Percentiles rank a stretch among this genome's conserved stretches.
phyloP scores from a whole-genome alignment of 805 yeast genomes.

The Lachancea cidri region DNA sequence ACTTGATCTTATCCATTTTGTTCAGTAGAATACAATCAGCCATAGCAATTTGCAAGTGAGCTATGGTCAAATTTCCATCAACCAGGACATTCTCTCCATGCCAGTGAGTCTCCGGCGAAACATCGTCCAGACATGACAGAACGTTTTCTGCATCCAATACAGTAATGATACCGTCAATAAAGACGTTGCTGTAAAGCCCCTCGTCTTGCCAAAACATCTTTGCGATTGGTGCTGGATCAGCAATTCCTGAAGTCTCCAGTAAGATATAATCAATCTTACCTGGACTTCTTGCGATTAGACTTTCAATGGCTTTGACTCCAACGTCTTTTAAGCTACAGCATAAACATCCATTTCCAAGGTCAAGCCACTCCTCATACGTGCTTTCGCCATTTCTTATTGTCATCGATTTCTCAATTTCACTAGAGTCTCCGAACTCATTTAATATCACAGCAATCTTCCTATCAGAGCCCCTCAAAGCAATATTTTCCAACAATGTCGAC shows the following conservation, averaged over 20 bases:
- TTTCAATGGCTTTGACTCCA: slow-evolving; percentile 92
- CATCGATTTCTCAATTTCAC: slow-evolving; percentile 82
- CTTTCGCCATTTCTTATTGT: slow-evolving; percentile 51
- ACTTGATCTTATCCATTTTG: slow-evolving; percentile 57
- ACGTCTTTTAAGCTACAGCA: slow-evolving; percentile 95
- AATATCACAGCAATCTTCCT: slow-evolving; percentile 81
- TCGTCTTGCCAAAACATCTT: slow-evolving; percentile 97
- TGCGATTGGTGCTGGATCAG: slow-evolving; percentile 97
- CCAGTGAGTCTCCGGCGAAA: slow-evolving; percentile 57
- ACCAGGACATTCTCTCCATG: slow-evolving; percentile 42
- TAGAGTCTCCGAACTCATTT: slow-evolving; percentile 89
- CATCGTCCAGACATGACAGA: slow-evolving; percentile 58
- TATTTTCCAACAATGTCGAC: slow-evolving; percentile 71
- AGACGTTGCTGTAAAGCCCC: slow-evolving; percentile 75
- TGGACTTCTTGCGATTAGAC: slow-evolving; percentile 65
- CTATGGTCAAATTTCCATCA: slow-evolving; percentile 57
- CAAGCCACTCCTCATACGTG: slow-evolving; percentile 88
- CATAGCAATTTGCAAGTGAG: slow-evolving; percentile 82
- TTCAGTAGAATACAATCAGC: slow-evolving; percentile 82
- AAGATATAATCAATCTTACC: slow-evolving; percentile 83
- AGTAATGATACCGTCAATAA: slow-evolving; percentile 86
- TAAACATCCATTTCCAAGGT: slow-evolving; percentile 91
- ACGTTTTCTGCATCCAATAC: slow-evolving; percentile 78
- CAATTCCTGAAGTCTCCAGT: slow-evolving; percentile 91
- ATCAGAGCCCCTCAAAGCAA: slow-evolving; percentile 61